phyloP scores from a whole-genome alignment of 768 basidiomycete species.

The Boletellus sp. region DNA sequence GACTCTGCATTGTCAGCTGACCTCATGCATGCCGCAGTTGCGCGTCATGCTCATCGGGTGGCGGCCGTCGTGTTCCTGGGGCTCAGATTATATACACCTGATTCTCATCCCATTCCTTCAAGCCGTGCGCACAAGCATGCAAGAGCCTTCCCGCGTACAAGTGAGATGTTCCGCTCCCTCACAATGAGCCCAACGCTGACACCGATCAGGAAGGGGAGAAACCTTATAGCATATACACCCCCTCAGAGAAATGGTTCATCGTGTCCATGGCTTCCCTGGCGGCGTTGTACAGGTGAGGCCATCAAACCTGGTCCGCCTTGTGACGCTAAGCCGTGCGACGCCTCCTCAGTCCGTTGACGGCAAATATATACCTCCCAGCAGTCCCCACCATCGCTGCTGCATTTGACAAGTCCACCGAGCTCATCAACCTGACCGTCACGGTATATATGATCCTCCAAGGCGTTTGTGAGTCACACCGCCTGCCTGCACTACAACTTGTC shows the following conservation, averaged over 20 bases:
- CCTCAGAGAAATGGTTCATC: constrained; percentile 64
- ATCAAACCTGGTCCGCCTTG: background rate
- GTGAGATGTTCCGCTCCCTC: background rate
- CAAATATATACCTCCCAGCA: constrained; percentile 77
- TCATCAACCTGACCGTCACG: constrained; percentile 76
- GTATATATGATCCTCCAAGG: constrained; percentile 53
- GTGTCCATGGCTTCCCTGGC: constrained; percentile 59
- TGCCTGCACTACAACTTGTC: background rate
- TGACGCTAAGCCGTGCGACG: background rate
- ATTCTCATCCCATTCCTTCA: too few relatives aligned
- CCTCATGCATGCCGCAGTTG: background rate
- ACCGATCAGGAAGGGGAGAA: constrained; percentile 3
- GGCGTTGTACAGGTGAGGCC: constrained; percentile 55
- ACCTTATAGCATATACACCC: constrained; percentile 49
- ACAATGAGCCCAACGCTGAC: background rate
- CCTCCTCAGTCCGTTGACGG: constrained; percentile 55
- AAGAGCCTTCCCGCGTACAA: background rate
- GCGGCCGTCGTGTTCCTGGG: background rate
- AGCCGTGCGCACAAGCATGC: background rate
- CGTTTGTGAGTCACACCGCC: constrained; percentile 33
- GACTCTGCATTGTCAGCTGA: background rate
- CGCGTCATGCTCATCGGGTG: background rate
- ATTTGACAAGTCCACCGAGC: constrained; percentile 62
- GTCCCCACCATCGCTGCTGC: constrained; percentile 61
- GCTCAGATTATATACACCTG: background rate